Evolutionary conservation across 2,329 filamentous ascomycete species (phyloP).

Genomic region (Chalaropsis ovoidea): DNA sequence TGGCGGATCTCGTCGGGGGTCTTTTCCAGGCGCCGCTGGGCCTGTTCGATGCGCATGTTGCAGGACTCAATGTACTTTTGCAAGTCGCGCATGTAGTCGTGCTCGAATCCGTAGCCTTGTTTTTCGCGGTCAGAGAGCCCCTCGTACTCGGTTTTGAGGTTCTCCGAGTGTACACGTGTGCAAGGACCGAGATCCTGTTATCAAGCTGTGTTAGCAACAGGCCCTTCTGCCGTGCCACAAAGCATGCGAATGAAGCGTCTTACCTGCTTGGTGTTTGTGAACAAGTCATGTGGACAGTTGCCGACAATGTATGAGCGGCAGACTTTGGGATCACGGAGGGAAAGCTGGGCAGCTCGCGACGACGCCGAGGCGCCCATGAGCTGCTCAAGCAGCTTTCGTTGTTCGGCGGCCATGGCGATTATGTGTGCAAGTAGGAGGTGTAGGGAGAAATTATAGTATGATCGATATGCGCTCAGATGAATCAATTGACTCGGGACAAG

Average conservation of each 20-base stretch:
- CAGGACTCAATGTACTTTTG: conserved; percentile 96
- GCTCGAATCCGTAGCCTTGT: conserved; percentile 78
- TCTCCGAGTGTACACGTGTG: conserved; percentile 77
- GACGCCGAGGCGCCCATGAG: conserved; percentile 69
- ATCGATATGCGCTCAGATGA: neutral
- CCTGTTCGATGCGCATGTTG: conserved; percentile 82
- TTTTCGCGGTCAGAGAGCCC: conserved; percentile 59
- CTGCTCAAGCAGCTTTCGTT: conserved; percentile 97
- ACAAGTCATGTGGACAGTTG: conserved; percentile 94
- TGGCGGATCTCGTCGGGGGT: conserved; percentile 95
- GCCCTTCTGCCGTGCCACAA: neutral
- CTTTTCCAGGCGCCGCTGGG: conserved; percentile 86
- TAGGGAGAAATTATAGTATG: neutral
- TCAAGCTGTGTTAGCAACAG: neutral
- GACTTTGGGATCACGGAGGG: conserved; percentile 83
- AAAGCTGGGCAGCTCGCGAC: conserved; percentile 68
- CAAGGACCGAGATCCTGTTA: conserved; percentile 69
- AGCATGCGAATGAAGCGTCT: neutral
- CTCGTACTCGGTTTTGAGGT: conserved; percentile 82
- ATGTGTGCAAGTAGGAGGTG: neutral
- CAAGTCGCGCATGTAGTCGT: conserved; percentile 92
- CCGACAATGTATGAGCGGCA: conserved; percentile 90
- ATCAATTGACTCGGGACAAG: neutral
- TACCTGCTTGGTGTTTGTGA: conserved; percentile 91
- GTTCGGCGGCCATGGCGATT: conserved; percentile 77